Base-by-base conservation (phyloP, 192 early-diverging fungal species). In the Linnemannia elongata region DNA sequence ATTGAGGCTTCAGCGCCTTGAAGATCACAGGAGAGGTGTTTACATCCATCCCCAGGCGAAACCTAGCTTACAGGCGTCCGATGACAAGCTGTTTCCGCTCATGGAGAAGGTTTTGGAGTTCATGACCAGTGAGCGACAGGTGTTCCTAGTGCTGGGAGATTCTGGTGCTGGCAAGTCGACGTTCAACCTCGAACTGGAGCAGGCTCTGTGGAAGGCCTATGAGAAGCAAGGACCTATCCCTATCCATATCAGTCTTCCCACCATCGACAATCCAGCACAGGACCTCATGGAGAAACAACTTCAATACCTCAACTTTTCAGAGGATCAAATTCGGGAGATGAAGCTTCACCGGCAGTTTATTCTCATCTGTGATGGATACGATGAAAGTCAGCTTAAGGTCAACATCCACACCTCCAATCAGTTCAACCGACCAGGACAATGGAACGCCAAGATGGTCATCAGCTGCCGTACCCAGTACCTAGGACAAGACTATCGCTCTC, bases 111-210 rank as follows among this genome's bases (percentile, higher is more conserved):
- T 30, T 8, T 7, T 15, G 0, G 72, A 47, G 4, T 74, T 74
- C 41, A 18, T 74, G n/a, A 30, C n/a, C 8, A 1, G 72, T 4
- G n/a, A 47, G 0, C 44, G n/a, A 8, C 35, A 74, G 27, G 72
- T 74, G 17, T 15, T 74, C 8, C n/a, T 74, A 2, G 24, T 74
- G n/a, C 72, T 74, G n/a, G 72, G 72, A 30, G 72, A 74, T n/a
- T 74, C 72, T 47, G 72, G 72, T n/a, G 22, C 72, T 1, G 72
- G 72, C 7, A 74, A 74, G 13, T 74, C 72, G 22, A 74, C 72
- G 3, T 74, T 74, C 24, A 47, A 52, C 44, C 72, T 45, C 9
- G 45, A 44, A 4, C 72, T 74, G 38, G 72, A 74, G 45, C 6
- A 33, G 1, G 6, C 13, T 10, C 44, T 74, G 22, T 74, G 72